Evolutionary conservation across 2,329 filamentous ascomycete species (phyloP).

Genomic region (Cordyceps cateniannulata): DNA sequence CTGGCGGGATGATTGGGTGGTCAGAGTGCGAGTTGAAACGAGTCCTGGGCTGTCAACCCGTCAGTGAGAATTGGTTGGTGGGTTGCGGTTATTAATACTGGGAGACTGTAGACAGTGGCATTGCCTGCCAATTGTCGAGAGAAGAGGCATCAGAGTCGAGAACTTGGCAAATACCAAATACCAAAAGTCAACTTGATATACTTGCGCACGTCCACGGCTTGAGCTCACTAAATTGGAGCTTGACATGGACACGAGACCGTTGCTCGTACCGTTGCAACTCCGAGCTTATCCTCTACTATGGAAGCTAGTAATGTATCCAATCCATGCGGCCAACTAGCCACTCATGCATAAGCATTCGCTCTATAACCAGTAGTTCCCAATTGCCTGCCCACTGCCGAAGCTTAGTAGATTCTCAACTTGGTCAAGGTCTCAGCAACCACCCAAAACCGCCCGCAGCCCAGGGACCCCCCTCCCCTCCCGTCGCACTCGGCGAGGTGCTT

Average conservation of each 20-base stretch:
- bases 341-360: not conserved
- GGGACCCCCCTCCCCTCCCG: not conserved
- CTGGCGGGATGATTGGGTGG: not conserved
- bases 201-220: not conserved
- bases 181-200: not conserved
- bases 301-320: no score
- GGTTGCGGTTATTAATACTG: not conserved
- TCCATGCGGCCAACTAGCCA: not conserved
- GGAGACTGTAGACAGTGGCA: not conserved
- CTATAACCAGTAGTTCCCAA: no score
- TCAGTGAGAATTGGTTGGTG: not conserved
- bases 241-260: not conserved
- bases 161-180: not conserved
- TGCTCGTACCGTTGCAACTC: not conserved
- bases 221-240: not conserved
- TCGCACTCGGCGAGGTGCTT: not conserved
- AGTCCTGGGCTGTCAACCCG: not conserved
- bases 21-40: not conserved
- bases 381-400: not conserved
- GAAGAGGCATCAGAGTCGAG: not conserved
- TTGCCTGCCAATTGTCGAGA: no score
- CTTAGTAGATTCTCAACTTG: not conserved
- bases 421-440: not conserved
- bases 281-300: not conserved
- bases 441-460: not conserved